These are phyloP conservation scores for Fraxinus paxiana DNA, from an alignment of 305 asterid species.

Conservation along the genomic window DNA sequence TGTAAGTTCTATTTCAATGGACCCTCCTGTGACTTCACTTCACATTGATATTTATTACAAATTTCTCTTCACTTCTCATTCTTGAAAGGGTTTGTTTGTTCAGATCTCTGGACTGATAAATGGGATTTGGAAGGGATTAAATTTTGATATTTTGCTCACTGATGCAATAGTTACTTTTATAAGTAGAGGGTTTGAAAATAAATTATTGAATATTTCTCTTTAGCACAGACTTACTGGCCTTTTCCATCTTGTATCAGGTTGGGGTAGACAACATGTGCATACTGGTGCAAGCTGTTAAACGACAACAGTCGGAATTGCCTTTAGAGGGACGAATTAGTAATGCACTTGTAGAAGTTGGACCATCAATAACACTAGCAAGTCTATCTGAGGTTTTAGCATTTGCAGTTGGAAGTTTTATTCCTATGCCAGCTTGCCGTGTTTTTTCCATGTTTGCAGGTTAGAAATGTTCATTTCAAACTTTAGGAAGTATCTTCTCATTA, in stretches of 20 bases:
- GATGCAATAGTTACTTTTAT: neutral
- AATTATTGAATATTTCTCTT: neutral
- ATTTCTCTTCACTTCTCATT: neutral
- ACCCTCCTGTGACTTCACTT: conserved; percentile 12
- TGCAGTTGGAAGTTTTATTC: conserved; percentile 97
- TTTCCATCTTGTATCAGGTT: conserved; percentile 51
- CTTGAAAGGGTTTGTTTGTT: neutral
- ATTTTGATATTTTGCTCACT: neutral
- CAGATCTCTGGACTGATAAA: neutral
- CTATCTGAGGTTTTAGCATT: conserved; percentile 92
- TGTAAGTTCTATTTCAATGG: conserved; percentile 47
- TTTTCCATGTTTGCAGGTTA: conserved; percentile 99
- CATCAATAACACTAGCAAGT: conserved; percentile 95
- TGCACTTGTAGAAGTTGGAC: conserved; percentile 98
- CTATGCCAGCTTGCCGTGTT: conserved; percentile 97
- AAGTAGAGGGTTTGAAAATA: neutral
- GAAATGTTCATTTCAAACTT: conserved; percentile 18
- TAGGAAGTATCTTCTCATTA: neutral
- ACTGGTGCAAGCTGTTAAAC: conserved; percentile 90
- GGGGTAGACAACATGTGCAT: conserved; percentile 99
- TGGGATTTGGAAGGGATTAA: neutral
- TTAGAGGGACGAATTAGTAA: conserved; percentile 92
- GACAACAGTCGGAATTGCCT: conserved; percentile 85
- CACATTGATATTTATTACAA: neutral
- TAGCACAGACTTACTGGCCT: neutral